phyloP scores from a whole-genome alignment of 345 rosid genomes.

The Acer negundo region DNA sequence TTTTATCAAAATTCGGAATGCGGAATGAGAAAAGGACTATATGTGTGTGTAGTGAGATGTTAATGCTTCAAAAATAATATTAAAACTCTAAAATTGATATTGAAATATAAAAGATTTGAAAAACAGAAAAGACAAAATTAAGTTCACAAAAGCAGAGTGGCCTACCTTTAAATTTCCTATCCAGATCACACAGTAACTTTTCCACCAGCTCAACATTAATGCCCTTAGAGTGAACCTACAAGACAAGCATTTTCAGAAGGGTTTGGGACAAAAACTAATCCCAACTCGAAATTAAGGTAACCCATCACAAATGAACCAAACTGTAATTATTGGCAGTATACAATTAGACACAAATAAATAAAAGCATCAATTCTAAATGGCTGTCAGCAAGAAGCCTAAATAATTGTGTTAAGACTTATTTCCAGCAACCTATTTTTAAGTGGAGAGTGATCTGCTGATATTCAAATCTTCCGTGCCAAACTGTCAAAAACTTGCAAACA shows the following conservation, averaged over 20 bases:
- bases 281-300: slow-evolving; percentile 7
- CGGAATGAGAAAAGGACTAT: too few species aligned
- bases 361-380: background rate
- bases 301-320: slow-evolving; percentile 8
- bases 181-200: slow-evolving; percentile 64
- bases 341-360: background rate
- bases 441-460: background rate
- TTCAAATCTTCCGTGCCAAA: background rate
- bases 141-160: background rate
- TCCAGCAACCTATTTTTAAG: background rate
- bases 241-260: slow-evolving; percentile 7
- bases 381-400: slow-evolving; percentile 1
- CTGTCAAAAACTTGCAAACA: background rate
- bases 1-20: too few species aligned
- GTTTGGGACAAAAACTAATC: background rate
- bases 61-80: background rate
- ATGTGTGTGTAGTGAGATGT: background rate
- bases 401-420: background rate
- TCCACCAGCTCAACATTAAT: slow-evolving; percentile 73
- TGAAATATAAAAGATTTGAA: background rate
- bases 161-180: slow-evolving; percentile 67
- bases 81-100: background rate
- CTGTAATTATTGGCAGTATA: background rate
- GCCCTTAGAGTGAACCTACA: slow-evolving; percentile 85
- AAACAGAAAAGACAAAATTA: background rate